These are phyloP conservation scores for Chlamydomonas sp. DNA, from an alignment of 139 green algal species.

Conservation along the genomic window DNA sequence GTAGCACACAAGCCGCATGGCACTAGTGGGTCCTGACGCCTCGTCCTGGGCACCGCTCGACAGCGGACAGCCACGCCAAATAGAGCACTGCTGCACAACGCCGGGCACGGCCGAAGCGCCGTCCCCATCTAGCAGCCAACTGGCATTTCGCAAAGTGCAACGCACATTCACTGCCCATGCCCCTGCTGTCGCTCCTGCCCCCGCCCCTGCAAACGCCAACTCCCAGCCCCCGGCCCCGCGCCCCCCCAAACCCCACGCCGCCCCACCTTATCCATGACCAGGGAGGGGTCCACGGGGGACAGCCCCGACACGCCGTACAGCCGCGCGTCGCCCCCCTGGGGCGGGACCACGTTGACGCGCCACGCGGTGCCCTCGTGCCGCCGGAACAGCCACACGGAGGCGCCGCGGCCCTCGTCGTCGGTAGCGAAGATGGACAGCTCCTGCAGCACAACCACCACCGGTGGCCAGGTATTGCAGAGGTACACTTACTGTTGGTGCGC, in stretches of 20 bases:
- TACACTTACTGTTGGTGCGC: too few species aligned
- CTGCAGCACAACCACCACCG: background rate
- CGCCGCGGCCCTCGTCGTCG: slow-evolving; percentile 28
- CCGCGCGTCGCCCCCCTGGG: background rate
- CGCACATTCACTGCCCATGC: background rate
- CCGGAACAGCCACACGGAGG: slow-evolving; percentile 4
- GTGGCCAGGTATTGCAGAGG: too few species aligned
- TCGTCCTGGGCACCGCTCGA: too few species aligned
- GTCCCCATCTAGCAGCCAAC: too few species aligned
- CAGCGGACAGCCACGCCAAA: too few species aligned
- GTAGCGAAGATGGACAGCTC: slow-evolving; percentile 32
- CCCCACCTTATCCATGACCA: background rate
- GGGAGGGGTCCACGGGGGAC: slow-evolving; percentile 12
- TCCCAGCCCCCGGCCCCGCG: background rate
- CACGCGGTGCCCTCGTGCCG: slow-evolving; percentile 15
- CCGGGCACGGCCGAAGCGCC: too few species aligned
- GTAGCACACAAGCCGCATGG: background rate
- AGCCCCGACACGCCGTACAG: slow-evolving; percentile 30
- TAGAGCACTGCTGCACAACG: too few species aligned
- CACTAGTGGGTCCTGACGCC: too few species aligned
- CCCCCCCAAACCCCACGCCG: background rate
- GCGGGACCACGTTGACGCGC: background rate
- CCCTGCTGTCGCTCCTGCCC: background rate
- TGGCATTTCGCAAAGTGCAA: background rate
- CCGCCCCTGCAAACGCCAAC: background rate